Conservation (phyloP, 208 protist genomes). For the Sergeia podlipaevii region DNA sequence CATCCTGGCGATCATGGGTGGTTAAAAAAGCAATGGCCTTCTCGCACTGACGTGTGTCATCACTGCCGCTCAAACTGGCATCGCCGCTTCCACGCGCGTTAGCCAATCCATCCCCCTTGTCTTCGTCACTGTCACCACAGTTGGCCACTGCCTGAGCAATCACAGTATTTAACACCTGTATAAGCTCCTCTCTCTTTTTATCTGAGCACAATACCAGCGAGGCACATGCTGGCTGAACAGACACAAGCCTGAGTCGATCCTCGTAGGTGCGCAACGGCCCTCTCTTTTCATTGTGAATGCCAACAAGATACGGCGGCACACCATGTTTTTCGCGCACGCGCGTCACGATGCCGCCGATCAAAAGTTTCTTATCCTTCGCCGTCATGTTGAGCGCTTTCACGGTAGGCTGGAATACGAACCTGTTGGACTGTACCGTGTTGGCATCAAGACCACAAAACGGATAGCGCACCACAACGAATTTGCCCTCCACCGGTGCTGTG, state of each 20-base stretch:
- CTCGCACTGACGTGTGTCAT: no score
- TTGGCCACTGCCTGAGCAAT: neutral
- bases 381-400: neutral
- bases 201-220: neutral
- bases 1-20: neutral
- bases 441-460: conserved; percentile 10
- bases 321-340: neutral
- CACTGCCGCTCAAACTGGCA: neutral
- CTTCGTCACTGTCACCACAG: neutral
- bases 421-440: neutral
- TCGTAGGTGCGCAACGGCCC: neutral
- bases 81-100: neutral
- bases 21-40: conserved; percentile 24
- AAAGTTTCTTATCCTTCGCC: neutral
- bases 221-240: conserved; percentile 1
- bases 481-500: conserved; percentile 18
- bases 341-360: neutral
- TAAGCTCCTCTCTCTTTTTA: neutral
- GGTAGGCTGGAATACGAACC: neutral
- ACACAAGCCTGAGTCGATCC: no score
- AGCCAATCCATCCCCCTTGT: conserved; percentile 4
- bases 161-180: neutral
- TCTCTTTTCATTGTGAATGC: neutral
- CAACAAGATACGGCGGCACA: neutral
- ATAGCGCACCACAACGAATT: conserved; percentile 15